phyloP scores from a whole-genome alignment of 73 alveolate genomes.

The Blepharisma japonicum region DNA sequence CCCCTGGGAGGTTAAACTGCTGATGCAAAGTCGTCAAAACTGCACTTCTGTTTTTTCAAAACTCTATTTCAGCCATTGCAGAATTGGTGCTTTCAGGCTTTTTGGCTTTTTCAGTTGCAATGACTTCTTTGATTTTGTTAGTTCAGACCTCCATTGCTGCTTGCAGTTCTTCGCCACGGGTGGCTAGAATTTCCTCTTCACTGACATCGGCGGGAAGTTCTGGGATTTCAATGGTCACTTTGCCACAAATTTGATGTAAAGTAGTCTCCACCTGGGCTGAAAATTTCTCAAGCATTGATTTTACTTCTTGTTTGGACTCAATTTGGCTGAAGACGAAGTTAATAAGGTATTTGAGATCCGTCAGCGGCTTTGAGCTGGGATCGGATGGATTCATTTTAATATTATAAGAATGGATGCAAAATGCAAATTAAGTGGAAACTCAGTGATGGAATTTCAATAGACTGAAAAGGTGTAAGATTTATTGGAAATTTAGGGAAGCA shows the following conservation, averaged over 20 bases:
- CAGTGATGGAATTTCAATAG: no score
- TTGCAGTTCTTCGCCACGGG: background rate
- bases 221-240: slow-evolving; percentile 41
- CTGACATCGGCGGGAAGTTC: no score
- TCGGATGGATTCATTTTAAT: slow-evolving; percentile 12
- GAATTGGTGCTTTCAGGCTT: slow-evolving; percentile 53
- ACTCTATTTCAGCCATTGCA: slow-evolving; percentile 74
- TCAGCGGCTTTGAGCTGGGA: slow-evolving; percentile 5
- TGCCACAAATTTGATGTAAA: slow-evolving; percentile 61
- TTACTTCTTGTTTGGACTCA: slow-evolving; percentile 48
- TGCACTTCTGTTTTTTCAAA: slow-evolving; percentile 79
- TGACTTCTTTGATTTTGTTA: slow-evolving; percentile 45
- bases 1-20: slow-evolving; percentile 59
- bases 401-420: no score
- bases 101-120: slow-evolving; percentile 45
- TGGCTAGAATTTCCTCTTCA: no score
- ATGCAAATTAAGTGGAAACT: no score
- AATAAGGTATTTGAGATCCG: background rate
- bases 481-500: no score
- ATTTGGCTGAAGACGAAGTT: slow-evolving; percentile 28
- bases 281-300: slow-evolving; percentile 61
- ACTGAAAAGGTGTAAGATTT: no score
- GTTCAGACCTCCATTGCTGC: slow-evolving; percentile 45
- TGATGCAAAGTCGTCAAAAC: slow-evolving; percentile 71
- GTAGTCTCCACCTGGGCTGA: slow-evolving; percentile 52